Conservation (phyloP, 345 rosid species). For the Aethionema arabicum region DNA sequence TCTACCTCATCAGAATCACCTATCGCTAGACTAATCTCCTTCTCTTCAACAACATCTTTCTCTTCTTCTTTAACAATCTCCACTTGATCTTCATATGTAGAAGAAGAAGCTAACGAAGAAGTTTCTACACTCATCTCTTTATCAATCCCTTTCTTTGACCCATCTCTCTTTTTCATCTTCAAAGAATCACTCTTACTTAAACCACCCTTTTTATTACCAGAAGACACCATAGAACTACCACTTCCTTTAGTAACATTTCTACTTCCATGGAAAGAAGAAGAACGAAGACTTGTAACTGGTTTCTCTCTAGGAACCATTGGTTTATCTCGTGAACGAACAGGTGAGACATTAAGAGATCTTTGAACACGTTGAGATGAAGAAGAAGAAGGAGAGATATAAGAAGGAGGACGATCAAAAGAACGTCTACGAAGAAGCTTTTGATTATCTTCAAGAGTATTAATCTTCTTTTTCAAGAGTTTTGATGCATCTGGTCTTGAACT, state of each 20-base stretch:
- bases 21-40: conserved; percentile 2
- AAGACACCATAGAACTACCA: conserved; percentile 21
- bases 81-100: conserved; percentile 36
- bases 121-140: conserved; percentile 29
- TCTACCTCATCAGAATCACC: conserved; percentile 31
- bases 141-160: conserved; percentile 16
- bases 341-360: conserved; percentile 43
- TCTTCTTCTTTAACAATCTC: conserved; percentile 36
- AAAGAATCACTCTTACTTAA: conserved; percentile 20
- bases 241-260: conserved; percentile 35
- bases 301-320: conserved; percentile 41
- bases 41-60: conserved; percentile 38
- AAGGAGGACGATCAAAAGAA: conserved; percentile 71
- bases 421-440: conserved; percentile 58
- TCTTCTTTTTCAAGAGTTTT: conserved; percentile 42
- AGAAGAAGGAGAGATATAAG: conserved; percentile 49
- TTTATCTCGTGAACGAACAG: conserved; percentile 38
- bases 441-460: conserved; percentile 35
- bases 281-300: conserved; percentile 26
- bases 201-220: conserved; percentile 30
- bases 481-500: conserved; percentile 48
- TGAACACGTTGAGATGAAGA: conserved; percentile 35
- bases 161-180: conserved; percentile 23
- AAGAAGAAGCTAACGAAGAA: conserved; percentile 14
- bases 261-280: conserved; percentile 44